phyloP scores from a whole-genome alignment of 2,329 filamentous ascomycete species.

The Fonsecaea erecta region DNA sequence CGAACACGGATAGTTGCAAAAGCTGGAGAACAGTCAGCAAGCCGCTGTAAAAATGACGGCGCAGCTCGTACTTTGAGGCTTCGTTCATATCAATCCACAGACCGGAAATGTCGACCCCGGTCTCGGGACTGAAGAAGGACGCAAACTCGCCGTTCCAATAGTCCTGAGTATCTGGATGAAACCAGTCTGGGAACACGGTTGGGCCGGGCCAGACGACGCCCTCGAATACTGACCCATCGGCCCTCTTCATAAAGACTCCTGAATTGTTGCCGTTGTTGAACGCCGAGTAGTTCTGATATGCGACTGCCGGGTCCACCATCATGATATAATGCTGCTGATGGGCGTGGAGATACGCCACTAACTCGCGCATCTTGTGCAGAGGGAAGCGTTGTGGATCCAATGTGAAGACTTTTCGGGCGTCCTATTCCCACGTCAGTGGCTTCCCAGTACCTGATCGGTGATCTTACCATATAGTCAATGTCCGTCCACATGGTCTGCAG shows the following conservation, averaged over 20 bases:
- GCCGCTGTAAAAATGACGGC: background rate
- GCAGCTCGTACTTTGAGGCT: slow-evolving; percentile 47
- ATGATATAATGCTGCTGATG: slow-evolving; percentile 72
- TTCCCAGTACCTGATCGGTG: slow-evolving; percentile 19
- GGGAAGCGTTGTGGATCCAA: slow-evolving; percentile 46
- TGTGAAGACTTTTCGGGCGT: slow-evolving; percentile 43
- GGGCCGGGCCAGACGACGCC: slow-evolving; percentile 45
- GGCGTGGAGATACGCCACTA: slow-evolving; percentile 69
- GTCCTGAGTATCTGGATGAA: slow-evolving; percentile 63
- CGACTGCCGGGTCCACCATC: slow-evolving; percentile 71
- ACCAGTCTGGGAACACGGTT: slow-evolving; percentile 78
- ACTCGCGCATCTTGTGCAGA: slow-evolving; percentile 60
- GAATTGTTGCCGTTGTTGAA: slow-evolving; percentile 63
- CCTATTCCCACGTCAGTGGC: slow-evolving; percentile 1
- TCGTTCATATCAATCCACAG: slow-evolving; percentile 78
- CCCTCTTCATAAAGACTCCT: slow-evolving; percentile 51
- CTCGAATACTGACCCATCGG: slow-evolving; percentile 50
- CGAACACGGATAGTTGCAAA: slow-evolving; percentile 62
- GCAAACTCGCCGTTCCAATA: slow-evolving; percentile 75
- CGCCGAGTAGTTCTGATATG: slow-evolving; percentile 54
- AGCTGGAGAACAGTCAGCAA: slow-evolving; percentile 32
- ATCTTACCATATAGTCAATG: slow-evolving; percentile 32
- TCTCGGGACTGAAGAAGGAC: slow-evolving; percentile 65
- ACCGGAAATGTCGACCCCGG: slow-evolving; percentile 74
- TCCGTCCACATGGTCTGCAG: slow-evolving; percentile 50